Percentiles rank a stretch among this genome's conserved stretches.
Conservation (phyloP, 106 monocot species). For the Triglochin maritima region DNA sequence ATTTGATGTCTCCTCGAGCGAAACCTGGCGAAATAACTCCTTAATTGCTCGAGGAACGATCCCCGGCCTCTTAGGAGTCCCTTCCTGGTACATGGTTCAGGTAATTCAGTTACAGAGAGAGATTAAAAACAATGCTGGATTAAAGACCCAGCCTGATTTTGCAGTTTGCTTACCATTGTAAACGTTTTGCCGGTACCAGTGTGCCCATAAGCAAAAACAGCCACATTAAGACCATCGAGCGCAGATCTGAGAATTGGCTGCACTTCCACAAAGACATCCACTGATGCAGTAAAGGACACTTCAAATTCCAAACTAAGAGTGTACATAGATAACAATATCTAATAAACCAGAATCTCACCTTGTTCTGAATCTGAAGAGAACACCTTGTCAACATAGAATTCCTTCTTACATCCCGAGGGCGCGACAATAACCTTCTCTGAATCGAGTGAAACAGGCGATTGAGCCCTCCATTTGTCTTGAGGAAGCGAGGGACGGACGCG, state of each 20-base stretch:
- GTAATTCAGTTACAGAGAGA: neutral
- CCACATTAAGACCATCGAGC: slow-evolving; percentile 78
- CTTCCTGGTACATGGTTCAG: slow-evolving; percentile 40
- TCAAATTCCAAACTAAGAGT: neutral
- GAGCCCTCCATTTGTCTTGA: slow-evolving; percentile 1
- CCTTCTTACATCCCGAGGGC: slow-evolving; percentile 44
- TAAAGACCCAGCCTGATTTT: neutral
- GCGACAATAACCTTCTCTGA: slow-evolving; percentile 38
- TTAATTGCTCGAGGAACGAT: slow-evolving; percentile 72
- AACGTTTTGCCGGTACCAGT: slow-evolving; percentile 86
- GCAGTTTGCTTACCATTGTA: slow-evolving; percentile 45
- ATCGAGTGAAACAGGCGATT: slow-evolving; percentile 14
- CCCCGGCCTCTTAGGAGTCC: slow-evolving; percentile 30
- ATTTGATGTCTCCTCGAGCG: slow-evolving; percentile 19
- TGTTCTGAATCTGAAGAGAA: slow-evolving; percentile 47
- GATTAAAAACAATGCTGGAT: too few species aligned
- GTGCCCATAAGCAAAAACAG: slow-evolving; percentile 78
- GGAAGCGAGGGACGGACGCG: slow-evolving; percentile 24
- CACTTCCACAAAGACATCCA: slow-evolving; percentile 65
- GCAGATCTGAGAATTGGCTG: slow-evolving; percentile 72
- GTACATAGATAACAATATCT: neutral
- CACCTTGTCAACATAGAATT: slow-evolving; percentile 49
- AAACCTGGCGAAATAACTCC: slow-evolving; percentile 46
- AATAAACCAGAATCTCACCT: slow-evolving; percentile 18
- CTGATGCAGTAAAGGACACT: slow-evolving; percentile 8